These are phyloP conservation scores for Claviceps sp. DNA, from an alignment of 2,329 filamentous ascomycete genomes.

Conservation along the genomic window DNA sequence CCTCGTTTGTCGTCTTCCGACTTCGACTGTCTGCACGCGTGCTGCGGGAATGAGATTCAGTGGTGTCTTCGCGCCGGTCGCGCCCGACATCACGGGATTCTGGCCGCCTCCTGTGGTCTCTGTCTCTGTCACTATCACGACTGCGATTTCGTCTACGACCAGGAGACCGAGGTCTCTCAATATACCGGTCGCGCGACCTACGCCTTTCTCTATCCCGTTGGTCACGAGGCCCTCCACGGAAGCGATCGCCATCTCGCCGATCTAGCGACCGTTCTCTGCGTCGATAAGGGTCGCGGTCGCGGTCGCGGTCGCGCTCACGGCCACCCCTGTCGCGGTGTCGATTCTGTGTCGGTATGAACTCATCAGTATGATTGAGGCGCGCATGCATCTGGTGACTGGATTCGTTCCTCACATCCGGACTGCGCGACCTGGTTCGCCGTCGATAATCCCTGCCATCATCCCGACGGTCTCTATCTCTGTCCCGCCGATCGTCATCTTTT, in stretches of 20 bases:
- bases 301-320: constrained; percentile 21
- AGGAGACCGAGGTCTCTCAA: constrained; percentile 44
- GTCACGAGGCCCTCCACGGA: constrained; percentile 48
- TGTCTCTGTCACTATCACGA: constrained; percentile 45
- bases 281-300: constrained; percentile 44
- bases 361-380: constrained; percentile 25
- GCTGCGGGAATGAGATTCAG: constrained; percentile 54
- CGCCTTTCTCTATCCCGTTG: constrained; percentile 42
- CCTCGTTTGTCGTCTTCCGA: constrained; percentile 37
- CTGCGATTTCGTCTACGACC: constrained; percentile 47
- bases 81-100: constrained; percentile 54
- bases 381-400: constrained; percentile 9
- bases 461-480: constrained; percentile 35
- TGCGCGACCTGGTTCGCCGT: constrained; percentile 48
- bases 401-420: constrained; percentile 42
- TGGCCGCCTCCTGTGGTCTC: constrained; percentile 60
- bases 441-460: constrained; percentile 37
- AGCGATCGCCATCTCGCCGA: constrained; percentile 51
- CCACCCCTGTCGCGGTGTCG: constrained; percentile 43
- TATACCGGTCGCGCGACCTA: constrained; percentile 47
- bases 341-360: constrained; percentile 28
- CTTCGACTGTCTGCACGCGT: constrained; percentile 50
- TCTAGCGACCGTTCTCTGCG: constrained; percentile 59
- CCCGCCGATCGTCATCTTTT: constrained; percentile 47
- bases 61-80: constrained; percentile 54